Evolutionary conservation across 352 stramenopile genomes (phyloP).

Genomic region (Pythium insidiosum): DNA sequence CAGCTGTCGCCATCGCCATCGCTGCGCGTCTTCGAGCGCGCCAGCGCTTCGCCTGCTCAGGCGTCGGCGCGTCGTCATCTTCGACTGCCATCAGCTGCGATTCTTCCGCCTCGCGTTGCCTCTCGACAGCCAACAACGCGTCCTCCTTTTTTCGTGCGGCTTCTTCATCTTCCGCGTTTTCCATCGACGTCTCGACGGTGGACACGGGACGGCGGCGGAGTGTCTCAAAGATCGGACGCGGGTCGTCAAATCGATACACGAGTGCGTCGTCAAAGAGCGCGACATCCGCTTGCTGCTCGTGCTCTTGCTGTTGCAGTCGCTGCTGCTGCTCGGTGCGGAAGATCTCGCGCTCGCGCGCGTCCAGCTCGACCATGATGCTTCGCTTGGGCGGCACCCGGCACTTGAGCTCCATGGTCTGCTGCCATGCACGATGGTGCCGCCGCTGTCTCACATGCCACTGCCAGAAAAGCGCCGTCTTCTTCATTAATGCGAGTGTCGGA

Average conservation of each 20-base stretch:
- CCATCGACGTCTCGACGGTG: no score
- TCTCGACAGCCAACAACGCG: constrained; percentile 1
- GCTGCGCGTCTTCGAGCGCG: no score
- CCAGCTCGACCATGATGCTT: constrained; percentile 20
- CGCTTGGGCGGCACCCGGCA: constrained; percentile 16
- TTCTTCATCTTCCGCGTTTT: no score
- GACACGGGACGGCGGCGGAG: constrained; percentile 9
- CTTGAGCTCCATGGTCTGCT: constrained; percentile 10
- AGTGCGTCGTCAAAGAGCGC: constrained; percentile 23
- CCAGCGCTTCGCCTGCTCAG: constrained; percentile 13
- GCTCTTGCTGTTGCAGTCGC: constrained; percentile 6
- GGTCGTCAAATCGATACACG: constrained; percentile 18
- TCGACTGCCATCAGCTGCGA: constrained; percentile 19
- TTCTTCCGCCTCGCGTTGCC: constrained; percentile 20
- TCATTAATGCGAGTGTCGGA: constrained; percentile 31
- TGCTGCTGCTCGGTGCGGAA: constrained; percentile 2
- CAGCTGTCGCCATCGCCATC: no score
- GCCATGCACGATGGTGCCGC: constrained; percentile 10
- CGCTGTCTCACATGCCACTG: constrained; percentile 16
- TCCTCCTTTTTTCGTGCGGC: not conserved
- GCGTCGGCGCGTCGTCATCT: constrained; percentile 21
- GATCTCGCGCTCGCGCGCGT: constrained; percentile 6
- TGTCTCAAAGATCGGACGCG: constrained; percentile 16
- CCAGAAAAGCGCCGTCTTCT: constrained; percentile 39
- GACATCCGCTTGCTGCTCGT: constrained; percentile 1